Evolutionary conservation across 208 protist species (phyloP).

Genomic region (Wallacemonas sp.): DNA sequence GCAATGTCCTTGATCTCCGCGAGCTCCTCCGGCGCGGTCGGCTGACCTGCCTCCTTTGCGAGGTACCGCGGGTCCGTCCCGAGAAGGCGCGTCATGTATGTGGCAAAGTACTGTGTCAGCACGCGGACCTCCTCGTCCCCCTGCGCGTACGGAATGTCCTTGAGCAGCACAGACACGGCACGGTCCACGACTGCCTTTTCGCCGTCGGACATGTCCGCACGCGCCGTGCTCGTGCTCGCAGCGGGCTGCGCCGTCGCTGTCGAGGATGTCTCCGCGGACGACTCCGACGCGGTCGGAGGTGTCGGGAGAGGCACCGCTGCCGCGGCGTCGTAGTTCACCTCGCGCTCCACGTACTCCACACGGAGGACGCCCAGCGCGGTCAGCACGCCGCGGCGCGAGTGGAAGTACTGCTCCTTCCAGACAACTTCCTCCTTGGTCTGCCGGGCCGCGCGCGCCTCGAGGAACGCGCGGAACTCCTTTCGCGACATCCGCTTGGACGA

Average conservation of each 20-base stretch:
- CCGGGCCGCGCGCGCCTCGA: not conserved
- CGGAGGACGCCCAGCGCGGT: conserved; percentile 60
- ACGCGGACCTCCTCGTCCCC: conserved; percentile 4
- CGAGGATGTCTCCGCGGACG: not conserved
- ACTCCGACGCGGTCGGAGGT: not conserved
- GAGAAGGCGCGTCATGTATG: conserved; percentile 22
- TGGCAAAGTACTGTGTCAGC: conserved; percentile 14
- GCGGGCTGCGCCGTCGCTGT: not conserved
- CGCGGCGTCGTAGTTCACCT: conserved; percentile 21
- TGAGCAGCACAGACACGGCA: conserved; percentile 10
- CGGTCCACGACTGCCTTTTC: conserved; percentile 4
- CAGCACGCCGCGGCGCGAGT: conserved; percentile 38
- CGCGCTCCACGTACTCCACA: conserved; percentile 53
- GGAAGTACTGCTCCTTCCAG: conserved; percentile 73
- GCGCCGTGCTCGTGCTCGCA: not conserved
- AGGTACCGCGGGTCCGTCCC: conserved; percentile 16
- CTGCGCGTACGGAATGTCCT: conserved; percentile 3
- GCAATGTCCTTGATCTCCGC: conserved; percentile 35
- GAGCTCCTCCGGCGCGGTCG: conserved; percentile 3
- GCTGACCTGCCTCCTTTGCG: conserved; percentile 8
- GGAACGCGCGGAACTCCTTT: conserved; percentile 1
- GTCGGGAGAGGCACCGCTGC: not conserved
- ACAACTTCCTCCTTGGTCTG: conserved; percentile 22
- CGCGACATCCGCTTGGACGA: conserved; percentile 2
- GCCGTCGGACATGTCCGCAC: not conserved